A percentile compares a stretch with the other conserved stretches of the same genome.
phyloP scores from a whole-genome alignment of 768 basidiomycete genomes.

The Leccinum arenicola region DNA sequence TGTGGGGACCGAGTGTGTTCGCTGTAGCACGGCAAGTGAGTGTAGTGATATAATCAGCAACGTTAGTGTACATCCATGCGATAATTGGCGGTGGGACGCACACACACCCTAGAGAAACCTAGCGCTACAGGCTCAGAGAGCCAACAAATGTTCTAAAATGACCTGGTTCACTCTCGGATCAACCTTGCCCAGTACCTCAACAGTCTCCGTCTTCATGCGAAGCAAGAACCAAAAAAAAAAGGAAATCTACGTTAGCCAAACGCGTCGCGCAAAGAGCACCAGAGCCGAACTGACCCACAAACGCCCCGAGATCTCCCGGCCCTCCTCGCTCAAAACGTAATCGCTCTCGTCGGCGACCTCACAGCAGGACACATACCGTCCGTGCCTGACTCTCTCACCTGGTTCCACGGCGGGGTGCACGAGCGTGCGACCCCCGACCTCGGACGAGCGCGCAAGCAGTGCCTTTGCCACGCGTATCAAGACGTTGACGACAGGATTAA shows the following conservation, averaged over 20 bases:
- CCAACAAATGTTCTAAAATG: constrained; percentile 24
- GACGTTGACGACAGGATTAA: background rate
- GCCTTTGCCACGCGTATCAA: constrained; percentile 10
- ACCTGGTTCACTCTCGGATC: constrained; percentile 29
- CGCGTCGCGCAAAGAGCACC: background rate
- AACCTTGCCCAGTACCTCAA: constrained; percentile 23
- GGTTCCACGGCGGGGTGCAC: constrained; percentile 32
- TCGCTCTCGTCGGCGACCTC: constrained; percentile 32
- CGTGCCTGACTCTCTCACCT: constrained; percentile 22
- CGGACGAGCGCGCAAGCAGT: constrained; percentile 30
- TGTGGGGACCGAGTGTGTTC: background rate
- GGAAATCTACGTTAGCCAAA: constrained; percentile 1
- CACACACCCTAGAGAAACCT: background rate
- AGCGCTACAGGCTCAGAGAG: constrained; percentile 4
- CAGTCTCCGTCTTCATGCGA: constrained; percentile 25
- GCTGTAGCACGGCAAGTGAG: background rate
- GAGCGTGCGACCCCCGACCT: constrained; percentile 36
- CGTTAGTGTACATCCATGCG: background rate
- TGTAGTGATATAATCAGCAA: background rate
- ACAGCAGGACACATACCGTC: constrained; percentile 30
- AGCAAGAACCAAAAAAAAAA: background rate
- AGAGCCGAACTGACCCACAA: constrained; percentile 32
- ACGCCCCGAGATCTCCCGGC: constrained; percentile 27
- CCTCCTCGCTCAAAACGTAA: constrained; percentile 29
- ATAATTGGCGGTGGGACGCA: background rate